phyloP scores from a whole-genome alignment of 2,329 filamentous ascomycete species.

The Pleomassaria siparia region DNA sequence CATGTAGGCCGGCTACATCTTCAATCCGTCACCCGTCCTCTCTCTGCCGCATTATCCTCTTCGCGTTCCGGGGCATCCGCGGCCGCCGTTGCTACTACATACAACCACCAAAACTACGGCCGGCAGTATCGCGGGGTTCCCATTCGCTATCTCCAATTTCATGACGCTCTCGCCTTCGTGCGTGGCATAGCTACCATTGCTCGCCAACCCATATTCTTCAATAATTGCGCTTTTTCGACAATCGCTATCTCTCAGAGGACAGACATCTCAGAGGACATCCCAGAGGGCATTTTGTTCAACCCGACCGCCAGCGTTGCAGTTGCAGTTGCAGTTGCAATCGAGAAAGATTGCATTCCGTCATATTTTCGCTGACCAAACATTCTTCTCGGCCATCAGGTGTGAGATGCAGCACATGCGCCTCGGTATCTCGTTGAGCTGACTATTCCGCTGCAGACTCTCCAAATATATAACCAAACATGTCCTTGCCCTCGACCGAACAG shows the following conservation, averaged over 20 bases:
- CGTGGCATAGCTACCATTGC: neutral
- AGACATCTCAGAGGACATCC: no score
- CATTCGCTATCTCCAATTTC: conserved; percentile 5
- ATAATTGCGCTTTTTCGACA: neutral
- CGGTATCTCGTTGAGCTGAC: conserved; percentile 4
- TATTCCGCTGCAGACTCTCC: conserved; percentile 8
- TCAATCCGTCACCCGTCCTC: neutral
- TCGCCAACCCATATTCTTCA: neutral
- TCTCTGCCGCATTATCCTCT: neutral
- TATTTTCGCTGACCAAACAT: neutral
- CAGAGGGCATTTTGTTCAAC: neutral
- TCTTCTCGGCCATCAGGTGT: neutral
- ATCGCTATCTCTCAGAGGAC: neutral
- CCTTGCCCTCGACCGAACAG: conserved; percentile 25
- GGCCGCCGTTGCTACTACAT: neutral
- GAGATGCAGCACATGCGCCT: neutral
- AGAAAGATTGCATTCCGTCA: neutral
- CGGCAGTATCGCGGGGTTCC: conserved; percentile 4
- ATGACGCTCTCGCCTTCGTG: conserved; percentile 22
- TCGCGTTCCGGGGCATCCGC: conserved; percentile 1
- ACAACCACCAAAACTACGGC: neutral
- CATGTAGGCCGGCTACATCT: neutral
- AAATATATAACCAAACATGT: conserved; percentile 25
- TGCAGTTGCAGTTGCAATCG: neutral
- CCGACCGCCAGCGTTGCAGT: neutral